These are phyloP conservation scores for Pyrus communis DNA, from an alignment of 306 rosid species.

Conservation along the genomic window DNA sequence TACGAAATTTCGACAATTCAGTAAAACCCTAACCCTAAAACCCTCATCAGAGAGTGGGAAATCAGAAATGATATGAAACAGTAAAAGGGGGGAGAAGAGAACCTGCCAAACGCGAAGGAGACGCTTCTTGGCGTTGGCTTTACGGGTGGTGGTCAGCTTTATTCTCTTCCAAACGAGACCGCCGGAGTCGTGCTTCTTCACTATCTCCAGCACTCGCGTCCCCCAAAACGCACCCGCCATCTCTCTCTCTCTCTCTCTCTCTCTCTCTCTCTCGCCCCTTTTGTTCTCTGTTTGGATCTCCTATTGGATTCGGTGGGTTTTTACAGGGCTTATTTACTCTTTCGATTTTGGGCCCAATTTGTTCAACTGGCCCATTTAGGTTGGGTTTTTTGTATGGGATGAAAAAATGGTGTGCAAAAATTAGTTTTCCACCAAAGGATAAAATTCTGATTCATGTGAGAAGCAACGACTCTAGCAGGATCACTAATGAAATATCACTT, in stretches of 20 bases:
- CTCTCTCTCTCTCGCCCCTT: background rate
- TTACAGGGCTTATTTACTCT: background rate
- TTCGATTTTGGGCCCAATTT: background rate
- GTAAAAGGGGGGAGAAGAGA: background rate
- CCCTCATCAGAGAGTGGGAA: conserved; percentile 4
- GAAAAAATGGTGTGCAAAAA: background rate
- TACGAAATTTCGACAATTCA: background rate
- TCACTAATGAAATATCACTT: background rate
- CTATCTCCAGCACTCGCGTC: conserved; percentile 72
- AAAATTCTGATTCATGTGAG: background rate
- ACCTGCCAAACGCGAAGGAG: conserved; percentile 97
- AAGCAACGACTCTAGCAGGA: too few relatives aligned
- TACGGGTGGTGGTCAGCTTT: conserved; percentile 83
- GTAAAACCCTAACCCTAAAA: background rate
- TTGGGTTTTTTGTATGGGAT: too few relatives aligned
- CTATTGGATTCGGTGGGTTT: background rate
- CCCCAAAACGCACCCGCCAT: conserved; percentile 87
- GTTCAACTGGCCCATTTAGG: background rate
- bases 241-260: conserved; percentile 1
- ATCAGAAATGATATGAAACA: background rate
- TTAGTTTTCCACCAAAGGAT: too few relatives aligned
- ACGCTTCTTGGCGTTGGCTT: conserved; percentile 93
- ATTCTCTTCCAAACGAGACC: conserved; percentile 90
- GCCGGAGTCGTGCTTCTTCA: conserved; percentile 93
- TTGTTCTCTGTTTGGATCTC: background rate